Conservation (phyloP, 345 rosid species). For the Viola odorata region DNA sequence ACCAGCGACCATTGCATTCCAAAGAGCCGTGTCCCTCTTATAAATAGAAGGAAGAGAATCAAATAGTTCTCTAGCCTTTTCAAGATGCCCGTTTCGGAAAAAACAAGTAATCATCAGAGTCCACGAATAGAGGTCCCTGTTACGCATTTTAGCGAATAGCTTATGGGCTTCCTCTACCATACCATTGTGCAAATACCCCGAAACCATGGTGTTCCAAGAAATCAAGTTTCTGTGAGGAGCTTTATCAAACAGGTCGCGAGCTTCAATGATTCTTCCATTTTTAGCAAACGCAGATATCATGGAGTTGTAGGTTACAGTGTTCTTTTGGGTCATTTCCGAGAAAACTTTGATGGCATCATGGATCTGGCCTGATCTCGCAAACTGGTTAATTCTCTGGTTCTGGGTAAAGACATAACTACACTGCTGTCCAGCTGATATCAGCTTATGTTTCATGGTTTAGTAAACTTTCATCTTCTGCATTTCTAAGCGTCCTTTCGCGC, state of each 20-base stretch:
- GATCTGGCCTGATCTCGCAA: constrained; percentile 29
- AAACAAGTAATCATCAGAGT: constrained; percentile 34
- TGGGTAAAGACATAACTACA: constrained; percentile 12
- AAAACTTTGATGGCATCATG: constrained; percentile 34
- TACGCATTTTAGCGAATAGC: constrained; percentile 31
- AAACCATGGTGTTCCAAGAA: constrained; percentile 36
- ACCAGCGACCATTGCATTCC: constrained; percentile 41
- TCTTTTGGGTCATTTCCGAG: constrained; percentile 27
- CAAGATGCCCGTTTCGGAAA: constrained; percentile 23
- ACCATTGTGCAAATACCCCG: constrained; percentile 25
- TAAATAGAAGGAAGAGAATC: constrained; percentile 26
- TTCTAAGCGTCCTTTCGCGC: neutral
- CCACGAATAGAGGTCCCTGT: constrained; percentile 27
- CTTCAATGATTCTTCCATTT: constrained; percentile 29
- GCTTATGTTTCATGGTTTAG: constrained; percentile 4
- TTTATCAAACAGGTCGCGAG: constrained; percentile 29
- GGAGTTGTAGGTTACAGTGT: constrained; percentile 38
- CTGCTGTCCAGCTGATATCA: neutral
- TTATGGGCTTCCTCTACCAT: constrained; percentile 21
- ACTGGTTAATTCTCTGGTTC: constrained; percentile 29
- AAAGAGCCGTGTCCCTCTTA: constrained; percentile 28
- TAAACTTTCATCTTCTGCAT: neutral
- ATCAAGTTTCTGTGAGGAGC: constrained; percentile 31
- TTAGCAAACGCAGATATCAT: constrained; percentile 33
- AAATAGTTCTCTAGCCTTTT: constrained; percentile 32